Percentiles rank a stretch among this genome's conserved stretches.
Evolutionary conservation across 108 stramenopile genomes (phyloP).

Genomic region (Cyclotella baltica): DNA sequence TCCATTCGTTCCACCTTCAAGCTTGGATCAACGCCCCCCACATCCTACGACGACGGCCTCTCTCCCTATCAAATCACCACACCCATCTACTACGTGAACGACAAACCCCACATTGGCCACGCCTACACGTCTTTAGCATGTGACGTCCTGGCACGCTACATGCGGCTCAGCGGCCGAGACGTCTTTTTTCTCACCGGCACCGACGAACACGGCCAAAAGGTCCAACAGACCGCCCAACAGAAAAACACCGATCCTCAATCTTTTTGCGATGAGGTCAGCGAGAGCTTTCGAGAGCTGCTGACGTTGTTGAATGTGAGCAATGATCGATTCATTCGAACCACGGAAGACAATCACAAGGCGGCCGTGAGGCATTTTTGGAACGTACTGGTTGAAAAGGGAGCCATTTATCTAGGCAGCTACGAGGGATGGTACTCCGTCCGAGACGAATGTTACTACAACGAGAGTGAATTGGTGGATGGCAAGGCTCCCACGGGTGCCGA

Average conservation of each 20-base stretch:
- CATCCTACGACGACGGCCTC: constrained; percentile 74
- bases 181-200: constrained; percentile 96
- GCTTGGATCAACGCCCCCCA: constrained; percentile 18
- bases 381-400: constrained; percentile 75
- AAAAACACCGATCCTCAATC: constrained; percentile 77
- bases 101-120: constrained; percentile 99
- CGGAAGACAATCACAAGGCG: constrained; percentile 81
- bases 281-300: constrained; percentile 86
- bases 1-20: neutral
- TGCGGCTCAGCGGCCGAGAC: constrained; percentile 89
- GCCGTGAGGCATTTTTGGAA: constrained; percentile 91
- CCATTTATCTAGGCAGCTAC: constrained; percentile 94
- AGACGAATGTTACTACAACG: constrained; percentile 97
- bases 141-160: constrained; percentile 96
- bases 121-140: constrained; percentile 97
- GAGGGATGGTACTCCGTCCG: constrained; percentile 98
- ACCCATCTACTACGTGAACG: constrained; percentile 99
- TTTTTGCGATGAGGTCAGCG: constrained; percentile 87
- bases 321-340: constrained; percentile 95
- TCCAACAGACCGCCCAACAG: constrained; percentile 85
- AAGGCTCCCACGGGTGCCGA: constrained; percentile 94
- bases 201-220: constrained; percentile 99
- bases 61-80: constrained; percentile 95
- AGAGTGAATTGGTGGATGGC: constrained; percentile 93
- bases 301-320: constrained; percentile 79